A percentile compares a stretch with the other conserved stretches of the same genome.
These are phyloP conservation scores for Coniochaeta prunicola DNA, from an alignment of 2,329 filamentous ascomycete species.

Conservation along the genomic window DNA sequence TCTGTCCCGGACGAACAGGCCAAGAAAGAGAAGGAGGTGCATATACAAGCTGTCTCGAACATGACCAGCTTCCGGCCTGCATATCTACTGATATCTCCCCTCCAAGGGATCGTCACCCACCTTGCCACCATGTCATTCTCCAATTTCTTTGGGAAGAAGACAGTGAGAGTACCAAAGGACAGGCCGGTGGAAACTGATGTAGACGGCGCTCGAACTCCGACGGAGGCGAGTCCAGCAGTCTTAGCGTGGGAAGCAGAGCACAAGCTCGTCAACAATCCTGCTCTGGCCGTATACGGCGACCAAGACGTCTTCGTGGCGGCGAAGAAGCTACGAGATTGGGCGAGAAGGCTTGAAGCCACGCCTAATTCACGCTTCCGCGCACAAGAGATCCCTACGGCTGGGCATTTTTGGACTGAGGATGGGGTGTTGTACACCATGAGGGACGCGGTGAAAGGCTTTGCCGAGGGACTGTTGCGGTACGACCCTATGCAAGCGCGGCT, in stretches of 20 bases:
- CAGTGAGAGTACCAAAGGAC: constrained; percentile 11
- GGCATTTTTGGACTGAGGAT: constrained; percentile 47
- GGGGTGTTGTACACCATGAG: constrained; percentile 27
- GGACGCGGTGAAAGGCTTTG: constrained; percentile 22
- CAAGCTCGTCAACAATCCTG: constrained; percentile 51
- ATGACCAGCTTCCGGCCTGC: constrained; percentile 29
- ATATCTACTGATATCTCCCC: constrained; percentile 63
- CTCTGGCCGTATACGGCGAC: constrained; percentile 68
- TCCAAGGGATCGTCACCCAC: constrained; percentile 51
- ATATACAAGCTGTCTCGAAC: constrained; percentile 16
- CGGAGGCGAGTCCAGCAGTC: constrained; percentile 4
- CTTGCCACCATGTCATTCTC: constrained; percentile 55
- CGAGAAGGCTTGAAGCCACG: constrained; percentile 34
- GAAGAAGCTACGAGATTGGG: constrained; percentile 46
- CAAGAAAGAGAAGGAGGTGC: constrained; percentile 19
- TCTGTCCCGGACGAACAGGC: background rate
- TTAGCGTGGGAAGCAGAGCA: constrained; percentile 31
- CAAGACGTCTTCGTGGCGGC: constrained; percentile 65
- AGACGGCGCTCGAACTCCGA: constrained; percentile 1
- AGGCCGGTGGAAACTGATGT: constrained; percentile 5
- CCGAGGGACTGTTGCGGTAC: constrained; percentile 11
- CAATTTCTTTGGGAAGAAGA: constrained; percentile 17
- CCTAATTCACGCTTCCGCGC: constrained; percentile 32
- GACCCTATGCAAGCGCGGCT: background rate
- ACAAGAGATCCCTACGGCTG: constrained; percentile 37